Percentiles rank a stretch among this genome's conserved stretches.
These are phyloP conservation scores for Vishniacozyma victoriae DNA, from an alignment of 768 basidiomycete genomes.

Conservation along the genomic window DNA sequence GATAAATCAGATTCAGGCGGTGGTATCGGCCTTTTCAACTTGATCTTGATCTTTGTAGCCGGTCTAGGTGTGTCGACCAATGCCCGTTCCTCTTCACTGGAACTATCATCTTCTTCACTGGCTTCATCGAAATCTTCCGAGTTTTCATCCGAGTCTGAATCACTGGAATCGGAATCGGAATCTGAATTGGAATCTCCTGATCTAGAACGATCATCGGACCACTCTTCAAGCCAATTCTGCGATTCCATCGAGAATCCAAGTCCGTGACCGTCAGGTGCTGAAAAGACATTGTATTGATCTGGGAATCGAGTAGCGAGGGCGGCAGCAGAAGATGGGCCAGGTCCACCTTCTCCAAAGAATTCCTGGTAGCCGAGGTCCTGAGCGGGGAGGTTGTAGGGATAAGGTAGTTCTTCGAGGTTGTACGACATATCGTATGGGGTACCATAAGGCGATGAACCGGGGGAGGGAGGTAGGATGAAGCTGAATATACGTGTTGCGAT, in stretches of 20 bases:
- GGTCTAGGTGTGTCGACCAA: neutral
- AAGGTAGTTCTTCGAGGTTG: slow-evolving; percentile 26
- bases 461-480: slow-evolving; percentile 82
- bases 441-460: slow-evolving; percentile 27
- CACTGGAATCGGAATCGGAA: slow-evolving; percentile 4
- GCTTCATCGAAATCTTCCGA: slow-evolving; percentile 12
- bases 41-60: neutral
- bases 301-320: slow-evolving; percentile 28
- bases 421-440: slow-evolving; percentile 6
- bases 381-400: slow-evolving; percentile 32
- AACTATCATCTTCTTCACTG: slow-evolving; percentile 18
- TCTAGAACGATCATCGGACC: slow-evolving; percentile 3
- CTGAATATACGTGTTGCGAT: slow-evolving; percentile 96
- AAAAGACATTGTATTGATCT: slow-evolving; percentile 35
- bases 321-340: slow-evolving; percentile 22
- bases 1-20: slow-evolving; percentile 6
- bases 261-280: slow-evolving; percentile 29
- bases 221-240: slow-evolving; percentile 8
- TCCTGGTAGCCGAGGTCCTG: slow-evolving; percentile 30
- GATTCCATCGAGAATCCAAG: slow-evolving; percentile 23
- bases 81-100: slow-evolving; percentile 5
- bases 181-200: neutral
- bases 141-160: slow-evolving; percentile 16
- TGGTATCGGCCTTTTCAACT: neutral
- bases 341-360: slow-evolving; percentile 35